These are phyloP conservation scores for Afroboletus lepidellus DNA, from an alignment of 1,284 basidiomycete genomes.

Conservation along the genomic window DNA sequence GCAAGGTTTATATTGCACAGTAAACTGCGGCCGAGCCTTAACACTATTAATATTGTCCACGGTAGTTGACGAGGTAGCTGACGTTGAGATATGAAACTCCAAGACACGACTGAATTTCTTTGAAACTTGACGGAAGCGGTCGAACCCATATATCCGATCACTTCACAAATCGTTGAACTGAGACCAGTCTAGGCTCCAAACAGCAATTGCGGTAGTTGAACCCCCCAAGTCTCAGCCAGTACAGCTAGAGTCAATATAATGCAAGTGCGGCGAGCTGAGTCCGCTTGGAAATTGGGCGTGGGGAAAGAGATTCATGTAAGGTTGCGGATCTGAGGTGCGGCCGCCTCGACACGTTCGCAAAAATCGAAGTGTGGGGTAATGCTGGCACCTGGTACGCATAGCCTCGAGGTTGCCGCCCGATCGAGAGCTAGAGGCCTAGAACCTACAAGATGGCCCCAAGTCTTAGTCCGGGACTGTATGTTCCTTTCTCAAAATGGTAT, in stretches of 20 bases:
- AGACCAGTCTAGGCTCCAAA: neutral
- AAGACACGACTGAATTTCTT: neutral
- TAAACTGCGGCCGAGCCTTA: neutral
- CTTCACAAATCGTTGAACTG: too few relatives aligned
- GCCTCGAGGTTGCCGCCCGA: constrained; percentile 1
- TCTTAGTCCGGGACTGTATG: constrained; percentile 42
- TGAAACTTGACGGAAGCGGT: neutral
- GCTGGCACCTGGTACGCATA: neutral
- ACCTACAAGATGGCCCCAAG: neutral
- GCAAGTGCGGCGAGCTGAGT: constrained; percentile 6
- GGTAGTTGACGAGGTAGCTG: neutral
- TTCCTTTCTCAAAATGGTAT: constrained; percentile 59
- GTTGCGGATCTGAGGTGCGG: constrained; percentile 20
- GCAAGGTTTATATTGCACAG: neutral
- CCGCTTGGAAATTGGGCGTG: constrained; percentile 1
- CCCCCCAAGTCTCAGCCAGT: too few relatives aligned
- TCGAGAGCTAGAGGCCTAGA: neutral
- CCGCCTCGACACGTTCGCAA: constrained; percentile 12
- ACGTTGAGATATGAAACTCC: constrained; percentile 9
- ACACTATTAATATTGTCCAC: neutral
- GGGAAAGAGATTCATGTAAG: constrained; percentile 3
- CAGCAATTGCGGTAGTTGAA: too few relatives aligned
- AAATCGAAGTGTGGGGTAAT: constrained; percentile 26
- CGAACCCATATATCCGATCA: too few relatives aligned
- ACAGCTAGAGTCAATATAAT: too few relatives aligned